phyloP scores from a whole-genome alignment of 495 filamentous ascomycete species.

The Aspergillus kassunensis region DNA sequence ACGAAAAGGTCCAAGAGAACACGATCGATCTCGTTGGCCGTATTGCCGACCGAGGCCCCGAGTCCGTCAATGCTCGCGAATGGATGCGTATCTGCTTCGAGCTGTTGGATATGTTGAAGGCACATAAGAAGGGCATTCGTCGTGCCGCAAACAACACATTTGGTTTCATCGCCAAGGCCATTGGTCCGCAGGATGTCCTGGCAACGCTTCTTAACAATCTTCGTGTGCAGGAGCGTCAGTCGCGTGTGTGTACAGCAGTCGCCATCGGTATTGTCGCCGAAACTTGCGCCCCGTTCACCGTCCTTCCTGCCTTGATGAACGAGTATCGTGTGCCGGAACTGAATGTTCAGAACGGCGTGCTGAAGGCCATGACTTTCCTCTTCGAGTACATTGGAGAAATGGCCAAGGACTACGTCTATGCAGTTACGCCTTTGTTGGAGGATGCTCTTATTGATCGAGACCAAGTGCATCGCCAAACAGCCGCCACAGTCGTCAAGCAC shows the following conservation, averaged over 20 bases:
- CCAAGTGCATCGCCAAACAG: constrained; percentile 97
- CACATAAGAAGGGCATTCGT: constrained; percentile 98
- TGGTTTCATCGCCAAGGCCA: constrained; percentile 99
- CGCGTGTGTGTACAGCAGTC: constrained; percentile 95
- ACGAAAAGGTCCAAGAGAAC: constrained; percentile 99
- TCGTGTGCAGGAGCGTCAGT: constrained; percentile 95
- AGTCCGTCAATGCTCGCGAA: constrained; percentile 92
- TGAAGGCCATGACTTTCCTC: constrained; percentile 95
- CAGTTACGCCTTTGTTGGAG: constrained; percentile 93
- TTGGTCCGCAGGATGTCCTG: constrained; percentile 95
- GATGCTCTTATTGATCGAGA: constrained; percentile 97
- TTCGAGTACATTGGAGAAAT: constrained; percentile 99
- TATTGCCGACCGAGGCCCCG: constrained; percentile 94
- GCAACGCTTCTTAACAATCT: constrained; percentile 96
- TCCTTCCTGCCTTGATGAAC: constrained; percentile 99
- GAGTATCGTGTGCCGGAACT: constrained; percentile 98
- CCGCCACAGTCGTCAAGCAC: constrained; percentile 94
- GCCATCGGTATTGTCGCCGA: constrained; percentile 99
- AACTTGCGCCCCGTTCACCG: constrained; percentile 98
- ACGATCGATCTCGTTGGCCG: constrained; percentile 99
- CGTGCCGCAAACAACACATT: constrained; percentile 99
- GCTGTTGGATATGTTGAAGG: constrained; percentile 98
- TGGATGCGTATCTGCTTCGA: constrained; percentile 99
- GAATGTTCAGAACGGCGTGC: constrained; percentile 97
- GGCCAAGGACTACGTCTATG: constrained; percentile 99